Conservation (phyloP, 306 rosid genomes). For the Glycine tomentella region DNA sequence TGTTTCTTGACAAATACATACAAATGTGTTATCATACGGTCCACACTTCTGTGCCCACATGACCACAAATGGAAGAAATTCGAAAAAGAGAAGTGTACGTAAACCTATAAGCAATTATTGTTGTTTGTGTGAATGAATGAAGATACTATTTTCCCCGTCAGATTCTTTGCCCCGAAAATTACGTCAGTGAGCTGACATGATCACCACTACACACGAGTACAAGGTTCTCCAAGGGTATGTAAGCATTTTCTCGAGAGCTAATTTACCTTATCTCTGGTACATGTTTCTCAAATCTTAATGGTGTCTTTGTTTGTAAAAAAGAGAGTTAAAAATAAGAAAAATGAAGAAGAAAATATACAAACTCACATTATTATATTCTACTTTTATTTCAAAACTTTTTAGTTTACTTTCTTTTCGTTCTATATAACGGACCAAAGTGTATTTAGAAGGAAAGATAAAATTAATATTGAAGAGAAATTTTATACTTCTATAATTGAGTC, state of each 20-base stretch:
- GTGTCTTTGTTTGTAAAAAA: no score
- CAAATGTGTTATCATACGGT: background rate
- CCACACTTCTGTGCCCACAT: conserved; percentile 3
- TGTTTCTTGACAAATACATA: background rate
- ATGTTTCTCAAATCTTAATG: background rate
- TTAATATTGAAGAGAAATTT: no score
- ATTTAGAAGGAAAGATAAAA: no score
- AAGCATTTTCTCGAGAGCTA: background rate
- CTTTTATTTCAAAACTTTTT: no score
- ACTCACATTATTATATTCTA: no score
- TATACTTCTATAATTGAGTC: no score
- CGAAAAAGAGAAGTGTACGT: background rate
- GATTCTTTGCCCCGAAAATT: conserved; percentile 34
- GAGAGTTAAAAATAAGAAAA: no score
- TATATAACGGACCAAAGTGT: no score
- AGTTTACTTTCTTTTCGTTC: no score
- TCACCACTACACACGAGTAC: conserved; percentile 11
- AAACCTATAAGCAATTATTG: conserved; percentile 1
- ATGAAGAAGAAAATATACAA: no score
- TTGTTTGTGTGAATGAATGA: conserved; percentile 2
- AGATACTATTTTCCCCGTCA: conserved; percentile 6
- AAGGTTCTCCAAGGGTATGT: background rate
- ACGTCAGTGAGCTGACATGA: conserved; percentile 1
- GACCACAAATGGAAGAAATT: background rate
- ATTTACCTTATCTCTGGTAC: background rate